Conservation (phyloP, 495 filamentous ascomycete species). For the Penicillium arizonense region DNA sequence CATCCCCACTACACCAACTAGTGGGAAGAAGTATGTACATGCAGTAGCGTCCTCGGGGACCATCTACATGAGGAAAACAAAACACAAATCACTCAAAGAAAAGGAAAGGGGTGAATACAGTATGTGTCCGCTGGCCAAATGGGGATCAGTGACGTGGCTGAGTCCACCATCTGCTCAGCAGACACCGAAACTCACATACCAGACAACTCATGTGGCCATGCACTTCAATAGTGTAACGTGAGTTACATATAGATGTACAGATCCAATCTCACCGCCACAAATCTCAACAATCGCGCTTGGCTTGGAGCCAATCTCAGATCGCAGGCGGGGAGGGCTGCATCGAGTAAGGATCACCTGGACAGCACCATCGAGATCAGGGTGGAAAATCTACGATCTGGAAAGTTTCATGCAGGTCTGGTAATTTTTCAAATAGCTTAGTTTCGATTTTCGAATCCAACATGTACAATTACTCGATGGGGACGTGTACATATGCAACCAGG, state of each 20-base stretch:
- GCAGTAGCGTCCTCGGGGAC: too few relatives aligned
- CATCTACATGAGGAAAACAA: too few relatives aligned
- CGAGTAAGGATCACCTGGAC: conserved; percentile 9
- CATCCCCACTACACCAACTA: too few relatives aligned
- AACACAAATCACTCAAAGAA: too few relatives aligned
- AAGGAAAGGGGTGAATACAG: too few relatives aligned
- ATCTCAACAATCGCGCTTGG: conserved; percentile 1
- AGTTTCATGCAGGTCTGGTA: conserved; percentile 1
- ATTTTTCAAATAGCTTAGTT: not conserved
- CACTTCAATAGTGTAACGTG: too few relatives aligned
- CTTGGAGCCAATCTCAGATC: conserved; percentile 13
- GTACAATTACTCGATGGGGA: not conserved
- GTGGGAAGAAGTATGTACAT: too few relatives aligned
- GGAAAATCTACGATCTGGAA: conserved; percentile 3
- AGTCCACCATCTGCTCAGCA: too few relatives aligned
- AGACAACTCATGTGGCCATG: too few relatives aligned
- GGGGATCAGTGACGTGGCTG: too few relatives aligned
- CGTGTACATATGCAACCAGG: not conserved
- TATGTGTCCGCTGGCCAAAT: too few relatives aligned
- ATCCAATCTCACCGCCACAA: conserved; percentile 16
- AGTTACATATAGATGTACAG: not conserved
- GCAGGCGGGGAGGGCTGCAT: conserved; percentile 3
- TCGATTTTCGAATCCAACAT: not conserved
- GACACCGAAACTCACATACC: too few relatives aligned
- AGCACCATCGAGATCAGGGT: conserved; percentile 14